Conservation (phyloP, 305 asterid species). For the Stenogyne calaminthoides region DNA sequence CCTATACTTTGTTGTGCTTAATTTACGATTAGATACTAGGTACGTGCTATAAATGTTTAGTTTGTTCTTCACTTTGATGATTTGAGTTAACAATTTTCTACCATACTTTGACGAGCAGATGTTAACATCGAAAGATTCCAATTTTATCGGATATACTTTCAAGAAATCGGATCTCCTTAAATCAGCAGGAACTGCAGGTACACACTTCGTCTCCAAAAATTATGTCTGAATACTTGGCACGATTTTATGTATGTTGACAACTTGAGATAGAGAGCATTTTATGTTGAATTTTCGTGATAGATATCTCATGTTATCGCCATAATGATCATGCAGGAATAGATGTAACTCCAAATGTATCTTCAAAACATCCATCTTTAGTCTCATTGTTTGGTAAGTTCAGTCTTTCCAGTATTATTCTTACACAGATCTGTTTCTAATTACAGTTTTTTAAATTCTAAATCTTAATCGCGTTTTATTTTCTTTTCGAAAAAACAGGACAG, state of each 20-base stretch:
- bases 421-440: background rate
- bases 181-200: slow-evolving; percentile 87
- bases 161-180: slow-evolving; percentile 88
- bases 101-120: slow-evolving; percentile 54
- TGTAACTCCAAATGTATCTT: slow-evolving; percentile 51
- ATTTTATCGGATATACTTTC: slow-evolving; percentile 95
- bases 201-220: too few relatives aligned
- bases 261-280: background rate
- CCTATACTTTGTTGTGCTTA: background rate
- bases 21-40: background rate
- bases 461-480: background rate
- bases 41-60: background rate
- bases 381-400: slow-evolving; percentile 68
- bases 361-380: slow-evolving; percentile 74
- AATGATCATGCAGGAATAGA: slow-evolving; percentile 53
- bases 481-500: slow-evolving; percentile 46
- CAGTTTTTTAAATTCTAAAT: background rate
- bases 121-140: slow-evolving; percentile 93
- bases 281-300: background rate
- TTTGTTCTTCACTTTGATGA: slow-evolving; percentile 7
- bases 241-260: background rate
- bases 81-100: background rate
- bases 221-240: background rate
- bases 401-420: background rate
- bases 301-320: background rate